Evolutionary conservation across 1,284 basidiomycete genomes (phyloP).

Genomic region (Afroboletus lepidellus): DNA sequence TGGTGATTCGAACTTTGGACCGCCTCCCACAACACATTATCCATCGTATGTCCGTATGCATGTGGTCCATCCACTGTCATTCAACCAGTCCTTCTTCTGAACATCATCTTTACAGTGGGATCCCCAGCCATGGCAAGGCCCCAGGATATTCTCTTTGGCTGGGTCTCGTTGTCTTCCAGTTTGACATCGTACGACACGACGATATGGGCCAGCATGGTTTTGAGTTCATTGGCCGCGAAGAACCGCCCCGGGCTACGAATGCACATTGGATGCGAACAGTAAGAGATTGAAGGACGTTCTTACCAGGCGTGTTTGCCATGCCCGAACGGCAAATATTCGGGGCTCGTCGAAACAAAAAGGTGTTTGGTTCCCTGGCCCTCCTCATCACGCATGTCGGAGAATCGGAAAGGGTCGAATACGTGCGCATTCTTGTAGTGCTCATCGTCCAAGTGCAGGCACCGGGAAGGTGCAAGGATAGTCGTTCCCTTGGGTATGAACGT

Average conservation of each 20-base stretch:
- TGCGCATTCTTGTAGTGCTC: conserved; percentile 28
- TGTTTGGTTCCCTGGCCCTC: conserved; percentile 15
- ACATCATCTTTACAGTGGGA: conserved; percentile 13
- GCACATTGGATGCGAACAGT: no score
- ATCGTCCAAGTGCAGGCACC: conserved; percentile 28
- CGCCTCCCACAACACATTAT: no score
- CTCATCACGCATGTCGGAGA: conserved; percentile 19
- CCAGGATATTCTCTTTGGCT: conserved; percentile 9
- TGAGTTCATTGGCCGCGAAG: conserved; percentile 24
- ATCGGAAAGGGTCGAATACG: conserved; percentile 36
- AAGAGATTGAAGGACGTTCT: no score
- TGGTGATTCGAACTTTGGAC: no score
- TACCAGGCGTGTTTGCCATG: neutral
- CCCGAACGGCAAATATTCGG: conserved; percentile 15
- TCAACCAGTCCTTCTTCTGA: conserved; percentile 9
- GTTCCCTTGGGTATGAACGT: conserved; percentile 40
- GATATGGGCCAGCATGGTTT: conserved; percentile 32
- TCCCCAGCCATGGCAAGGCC: neutral
- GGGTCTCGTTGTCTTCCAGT: conserved; percentile 26
- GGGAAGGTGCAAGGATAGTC: conserved; percentile 25
- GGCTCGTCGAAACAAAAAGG: conserved; percentile 14
- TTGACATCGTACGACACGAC: conserved; percentile 34
- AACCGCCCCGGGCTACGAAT: conserved; percentile 14
- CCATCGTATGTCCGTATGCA: no score
- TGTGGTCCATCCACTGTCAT: no score